Base-by-base conservation (phyloP, 2,329 filamentous ascomycete species). In the Botrytis elliptica region DNA sequence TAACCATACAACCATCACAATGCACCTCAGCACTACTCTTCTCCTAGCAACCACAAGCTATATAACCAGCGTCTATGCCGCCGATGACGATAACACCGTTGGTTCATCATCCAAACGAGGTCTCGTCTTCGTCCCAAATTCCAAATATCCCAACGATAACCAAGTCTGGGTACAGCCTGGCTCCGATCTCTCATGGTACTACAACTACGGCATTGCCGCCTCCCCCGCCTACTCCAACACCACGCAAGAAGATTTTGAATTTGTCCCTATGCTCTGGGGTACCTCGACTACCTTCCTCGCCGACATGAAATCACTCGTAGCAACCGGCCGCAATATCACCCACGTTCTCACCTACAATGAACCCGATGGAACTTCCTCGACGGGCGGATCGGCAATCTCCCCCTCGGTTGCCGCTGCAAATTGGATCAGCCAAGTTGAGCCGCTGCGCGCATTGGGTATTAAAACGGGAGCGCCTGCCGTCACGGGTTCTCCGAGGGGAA, bases 231-330 rank as follows among this genome's bases (percentile, higher is more conserved):
- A 86, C 79, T 76, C 81, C 59, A 81, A 85, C 68, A 79, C 85
- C 44, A 78, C 85, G 0, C 87, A 90, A 77, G 83, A 84, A 22
- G 82, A 85, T 22, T 88, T 95, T 77, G 86, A 93, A 81, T 96
- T 93, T 81, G 90, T 95, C 1, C 93, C 93, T 69, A 94, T 94
- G 92, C 87, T 94, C 74, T 95, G 91, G 91, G 92, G 92, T 46
- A 83, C 85, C 72, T 86, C 88, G 79, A 89, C 86, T 0, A 84
- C 85, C 0, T 95, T 95, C 81, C 85, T 90, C 59, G 82, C 86
- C 72, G 84, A 86, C 2, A 88, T 95, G 57, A 86, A 85, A 77
- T 76, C 78, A 1, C 84, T 91, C 70, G 85, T 93, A 72, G 77
- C 81, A 57, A 84, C 84, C 55, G 86, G 86, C 9, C 81, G 85